Conservation (phyloP, 345 rosid species). For the Lepidium africanum region DNA sequence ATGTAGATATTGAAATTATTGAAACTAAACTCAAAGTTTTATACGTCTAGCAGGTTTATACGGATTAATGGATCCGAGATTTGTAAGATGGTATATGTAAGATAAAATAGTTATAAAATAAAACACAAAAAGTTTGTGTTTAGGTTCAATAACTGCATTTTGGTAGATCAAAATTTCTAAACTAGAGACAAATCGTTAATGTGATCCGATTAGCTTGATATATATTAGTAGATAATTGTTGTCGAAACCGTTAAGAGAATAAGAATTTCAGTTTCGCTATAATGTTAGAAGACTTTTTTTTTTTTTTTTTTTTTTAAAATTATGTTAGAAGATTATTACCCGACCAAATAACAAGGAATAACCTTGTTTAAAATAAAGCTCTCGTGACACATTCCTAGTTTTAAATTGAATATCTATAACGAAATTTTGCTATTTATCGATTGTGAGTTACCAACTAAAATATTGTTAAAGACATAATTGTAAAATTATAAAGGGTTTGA, state of each 20-base stretch:
- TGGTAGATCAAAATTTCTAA: background rate
- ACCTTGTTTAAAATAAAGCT: background rate
- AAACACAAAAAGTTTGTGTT: background rate
- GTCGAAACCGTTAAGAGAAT: background rate
- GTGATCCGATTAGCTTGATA: background rate
- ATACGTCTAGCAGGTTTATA: no score
- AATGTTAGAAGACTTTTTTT: no score
- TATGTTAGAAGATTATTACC: background rate
- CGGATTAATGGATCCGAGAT: no score
- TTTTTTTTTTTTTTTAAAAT: slow-evolving; percentile 5
- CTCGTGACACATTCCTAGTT: background rate
- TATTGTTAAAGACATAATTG: slow-evolving; percentile 14
- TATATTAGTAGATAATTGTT: background rate
- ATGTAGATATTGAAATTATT: no score
- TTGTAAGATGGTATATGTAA: no score
- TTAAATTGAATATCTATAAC: background rate
- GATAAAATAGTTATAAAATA: no score
- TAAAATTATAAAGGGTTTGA: background rate
- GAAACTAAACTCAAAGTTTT: no score
- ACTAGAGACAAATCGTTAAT: background rate
- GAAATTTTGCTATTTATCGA: background rate
- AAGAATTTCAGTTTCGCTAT: slow-evolving; percentile 3
- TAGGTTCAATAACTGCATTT: background rate
- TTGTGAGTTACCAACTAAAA: slow-evolving; percentile 23
- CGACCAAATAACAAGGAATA: background rate